Percentiles rank a stretch among this genome's conserved stretches.
Evolutionary conservation across 1,139 yeast species (phyloP).

Genomic region (Tardiomyces blankii): DNA sequence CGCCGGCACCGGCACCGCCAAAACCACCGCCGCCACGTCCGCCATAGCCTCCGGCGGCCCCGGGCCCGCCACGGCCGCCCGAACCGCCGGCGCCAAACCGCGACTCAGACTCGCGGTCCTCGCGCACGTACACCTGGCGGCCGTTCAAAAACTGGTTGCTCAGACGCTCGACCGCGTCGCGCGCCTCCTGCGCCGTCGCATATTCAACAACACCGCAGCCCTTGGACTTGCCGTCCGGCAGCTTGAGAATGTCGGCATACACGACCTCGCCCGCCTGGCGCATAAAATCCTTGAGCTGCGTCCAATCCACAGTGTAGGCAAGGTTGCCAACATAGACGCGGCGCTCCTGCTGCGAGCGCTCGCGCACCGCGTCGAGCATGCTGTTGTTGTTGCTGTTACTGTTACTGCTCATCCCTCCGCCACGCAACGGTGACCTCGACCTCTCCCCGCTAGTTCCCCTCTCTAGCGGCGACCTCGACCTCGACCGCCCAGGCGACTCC

Average conservation of each 20-base stretch:
- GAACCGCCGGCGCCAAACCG: conserved; percentile 11
- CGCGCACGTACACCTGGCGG: conserved; percentile 83
- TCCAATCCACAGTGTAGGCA: conserved; percentile 51
- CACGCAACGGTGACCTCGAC: conserved; percentile 1
- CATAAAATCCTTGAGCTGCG: conserved; percentile 52
- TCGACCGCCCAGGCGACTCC: background rate
- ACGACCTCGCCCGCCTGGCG: conserved; percentile 61
- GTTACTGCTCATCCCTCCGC: background rate
- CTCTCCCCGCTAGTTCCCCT: background rate
- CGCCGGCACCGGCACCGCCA: conserved; percentile 11
- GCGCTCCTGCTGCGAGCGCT: conserved; percentile 15
- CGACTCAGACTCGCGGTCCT: conserved; percentile 30
- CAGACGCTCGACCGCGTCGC: conserved; percentile 58
- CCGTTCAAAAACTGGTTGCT: conserved; percentile 62
- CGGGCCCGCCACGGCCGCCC: conserved; percentile 11
- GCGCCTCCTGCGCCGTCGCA: conserved; percentile 54
- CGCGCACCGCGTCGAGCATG: background rate
- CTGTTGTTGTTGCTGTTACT: too few relatives aligned
- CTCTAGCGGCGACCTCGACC: background rate
- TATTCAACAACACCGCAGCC: conserved; percentile 79
- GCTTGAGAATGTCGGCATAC: conserved; percentile 80
- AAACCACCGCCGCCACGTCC: conserved; percentile 9
- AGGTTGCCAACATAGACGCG: conserved; percentile 47
- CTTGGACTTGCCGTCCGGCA: conserved; percentile 70
- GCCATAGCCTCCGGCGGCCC: conserved; percentile 5